Percentiles rank a stretch among this genome's conserved stretches.
These are phyloP conservation scores for Rhytidiadelphus loreus DNA, from an alignment of 225 moss, liverwort and hornwort genomes.

Conservation along the genomic window DNA sequence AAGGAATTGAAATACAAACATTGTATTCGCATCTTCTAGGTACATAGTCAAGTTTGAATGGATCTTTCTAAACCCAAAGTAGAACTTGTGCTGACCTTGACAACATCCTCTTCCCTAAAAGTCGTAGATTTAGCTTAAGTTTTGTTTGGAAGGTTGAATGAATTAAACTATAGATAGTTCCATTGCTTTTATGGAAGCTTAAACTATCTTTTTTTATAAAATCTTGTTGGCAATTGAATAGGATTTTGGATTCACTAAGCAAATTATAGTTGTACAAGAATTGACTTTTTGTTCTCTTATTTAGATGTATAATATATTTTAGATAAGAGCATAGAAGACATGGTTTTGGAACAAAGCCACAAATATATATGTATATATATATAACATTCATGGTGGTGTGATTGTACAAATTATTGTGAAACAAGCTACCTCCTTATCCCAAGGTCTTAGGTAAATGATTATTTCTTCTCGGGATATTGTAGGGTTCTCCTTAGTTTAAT, in stretches of 20 bases:
- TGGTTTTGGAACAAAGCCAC: rapidly evolving
- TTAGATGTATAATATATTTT: neutral
- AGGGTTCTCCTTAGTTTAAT: neutral
- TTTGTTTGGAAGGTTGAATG: rapidly evolving
- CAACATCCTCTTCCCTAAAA: neutral
- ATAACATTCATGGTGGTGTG: no score
- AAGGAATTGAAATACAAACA: no score
- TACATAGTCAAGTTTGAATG: neutral
- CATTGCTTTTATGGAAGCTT: rapidly evolving
- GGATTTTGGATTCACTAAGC: neutral
- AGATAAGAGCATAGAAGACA: neutral
- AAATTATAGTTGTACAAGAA: neutral
- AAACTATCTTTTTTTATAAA: neutral
- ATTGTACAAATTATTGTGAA: neutral
- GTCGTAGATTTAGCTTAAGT: neutral
- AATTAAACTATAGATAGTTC: neutral
- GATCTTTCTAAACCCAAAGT: rapidly evolving
- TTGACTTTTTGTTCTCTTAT: neutral
- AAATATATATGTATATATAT: neutral
- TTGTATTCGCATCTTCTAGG: no score
- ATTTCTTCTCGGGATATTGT: rapidly evolving
- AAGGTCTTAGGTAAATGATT: neutral
- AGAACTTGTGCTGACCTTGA: neutral
- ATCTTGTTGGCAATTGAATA: neutral
- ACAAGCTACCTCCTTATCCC: neutral